These are phyloP conservation scores for Xylariaceae sp. DNA, from an alignment of 2,329 filamentous ascomycete genomes.

Conservation along the genomic window DNA sequence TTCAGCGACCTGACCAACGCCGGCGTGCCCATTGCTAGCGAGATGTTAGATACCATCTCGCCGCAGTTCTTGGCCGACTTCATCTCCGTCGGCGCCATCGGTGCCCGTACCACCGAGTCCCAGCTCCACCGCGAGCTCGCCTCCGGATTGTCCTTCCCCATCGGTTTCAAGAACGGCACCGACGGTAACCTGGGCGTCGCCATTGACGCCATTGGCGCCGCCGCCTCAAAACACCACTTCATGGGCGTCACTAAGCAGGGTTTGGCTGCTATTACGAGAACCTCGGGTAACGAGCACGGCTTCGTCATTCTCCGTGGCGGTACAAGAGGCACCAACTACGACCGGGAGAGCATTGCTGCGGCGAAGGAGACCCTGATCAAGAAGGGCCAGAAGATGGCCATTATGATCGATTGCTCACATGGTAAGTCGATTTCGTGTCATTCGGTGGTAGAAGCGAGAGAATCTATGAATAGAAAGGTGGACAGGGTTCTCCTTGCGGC, in stretches of 20 bases:
- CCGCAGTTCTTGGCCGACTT: constrained; percentile 96
- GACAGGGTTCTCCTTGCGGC: too few species aligned
- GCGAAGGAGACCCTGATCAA: constrained; percentile 73
- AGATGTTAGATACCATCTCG: constrained; percentile 99
- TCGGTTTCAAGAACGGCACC: constrained; percentile 99
- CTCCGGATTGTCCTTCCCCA: constrained; percentile 90
- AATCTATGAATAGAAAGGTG: too few species aligned
- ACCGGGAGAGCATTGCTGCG: constrained; percentile 72
- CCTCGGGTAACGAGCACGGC: constrained; percentile 90
- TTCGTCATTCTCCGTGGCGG: constrained; percentile 95
- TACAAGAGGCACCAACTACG: constrained; percentile 88
- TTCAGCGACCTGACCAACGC: constrained; percentile 82
- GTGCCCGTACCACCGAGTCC: constrained; percentile 91
- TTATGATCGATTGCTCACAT: constrained; percentile 99
- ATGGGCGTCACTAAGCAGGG: constrained; percentile 98
- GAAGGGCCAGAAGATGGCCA: constrained; percentile 79
- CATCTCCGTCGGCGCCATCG: constrained; percentile 92
- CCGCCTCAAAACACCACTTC: constrained; percentile 87
- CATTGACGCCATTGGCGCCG: constrained; percentile 90
- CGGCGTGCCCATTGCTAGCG: constrained; percentile 91
- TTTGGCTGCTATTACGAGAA: constrained; percentile 88
- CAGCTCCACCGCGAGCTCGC: constrained; percentile 95
- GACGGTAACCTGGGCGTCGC: constrained; percentile 87
- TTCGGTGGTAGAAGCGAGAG: background rate
- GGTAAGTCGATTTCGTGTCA: constrained; percentile 47